A percentile compares a stretch with the other conserved stretches of the same genome.
These are phyloP conservation scores for Vitis rupestris DNA, from an alignment of 164 flowering plant species.

Conservation along the genomic window DNA sequence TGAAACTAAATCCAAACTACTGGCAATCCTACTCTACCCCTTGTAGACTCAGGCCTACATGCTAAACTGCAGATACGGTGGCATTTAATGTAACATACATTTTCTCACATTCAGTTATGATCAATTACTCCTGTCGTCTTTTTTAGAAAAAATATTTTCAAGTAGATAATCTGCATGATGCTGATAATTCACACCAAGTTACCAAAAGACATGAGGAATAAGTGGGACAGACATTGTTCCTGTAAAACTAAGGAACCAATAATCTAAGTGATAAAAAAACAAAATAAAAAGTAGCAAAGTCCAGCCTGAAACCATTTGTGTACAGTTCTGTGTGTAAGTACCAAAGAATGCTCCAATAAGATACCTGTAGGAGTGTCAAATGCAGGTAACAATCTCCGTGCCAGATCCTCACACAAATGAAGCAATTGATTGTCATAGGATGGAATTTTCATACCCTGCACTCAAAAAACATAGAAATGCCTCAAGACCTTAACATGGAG, in stretches of 20 bases:
- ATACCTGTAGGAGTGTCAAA: slow-evolving; percentile 98
- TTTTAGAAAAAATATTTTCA: background rate
- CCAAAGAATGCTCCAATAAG: slow-evolving; percentile 6
- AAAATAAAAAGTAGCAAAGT: background rate
- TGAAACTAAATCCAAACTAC: background rate
- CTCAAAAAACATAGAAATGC: background rate
- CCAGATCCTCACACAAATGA: slow-evolving; percentile 84
- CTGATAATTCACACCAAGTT: background rate
- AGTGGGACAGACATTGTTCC: background rate
- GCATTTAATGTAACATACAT: background rate
- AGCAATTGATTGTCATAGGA: slow-evolving; percentile 80
- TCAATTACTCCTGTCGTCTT: background rate
- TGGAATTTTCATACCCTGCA: slow-evolving; percentile 90
- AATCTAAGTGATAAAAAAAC: background rate
- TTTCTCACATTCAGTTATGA: background rate
- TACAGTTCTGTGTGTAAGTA: background rate
- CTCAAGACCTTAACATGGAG: background rate
- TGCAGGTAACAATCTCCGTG: slow-evolving; percentile 83
- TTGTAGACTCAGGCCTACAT: too few relatives aligned
- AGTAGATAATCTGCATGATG: background rate
- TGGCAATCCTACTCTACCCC: too few relatives aligned
- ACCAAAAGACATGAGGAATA: background rate
- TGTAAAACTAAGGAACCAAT: background rate
- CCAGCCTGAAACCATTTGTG: background rate
- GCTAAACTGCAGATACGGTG: too few relatives aligned